Evolutionary conservation across 2,329 filamentous ascomycete species (phyloP), one percentile per base, ranked within the genome.

Genomic region (Xylariaceae sp.): DNA sequence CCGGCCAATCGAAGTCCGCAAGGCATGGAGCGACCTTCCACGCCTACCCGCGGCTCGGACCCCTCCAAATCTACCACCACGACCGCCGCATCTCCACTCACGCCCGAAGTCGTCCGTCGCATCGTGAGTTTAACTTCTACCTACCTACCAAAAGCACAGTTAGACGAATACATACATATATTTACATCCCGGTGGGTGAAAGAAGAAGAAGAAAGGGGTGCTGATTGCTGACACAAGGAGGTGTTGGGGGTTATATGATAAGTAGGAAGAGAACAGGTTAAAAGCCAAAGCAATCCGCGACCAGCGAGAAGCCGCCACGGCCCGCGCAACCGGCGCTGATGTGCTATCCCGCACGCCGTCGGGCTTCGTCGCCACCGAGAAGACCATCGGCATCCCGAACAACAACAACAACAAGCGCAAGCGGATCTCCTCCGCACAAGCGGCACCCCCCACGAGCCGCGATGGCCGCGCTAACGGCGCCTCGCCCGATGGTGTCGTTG

Each of bases 251-350:
- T n/a, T n/a, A n/a, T n/a, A n/a, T n/a, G n/a, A n/a, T n/a, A n/a
- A n/a, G 24, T 42, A 92, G 85, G 90, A 96, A 77, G 81, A 90
- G 61, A 89, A 82, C 53, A 79, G 90, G 14, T 75, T 96, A 19
- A 85, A 81, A 64, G 87, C 92, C 39, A 97, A 96, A 72, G 89
- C 88, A 2, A 70, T 89, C 13, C 83, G 85, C 41, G 78, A 86
- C 50, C 81, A 83, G 55, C 75, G 76, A 42, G 80, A 88, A 54
- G 79, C 82, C 23, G 78, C 82, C 23, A 78, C 82, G 43, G 63
- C 70, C 44, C 69, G 68, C 55, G 62, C 69, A 44, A 54, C 68
- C 34, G 65, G 68, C 47, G 60, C 61, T 31, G 60, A 67, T 8
- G 53, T 66, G 13, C 60, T 66, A 27, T 66, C 65, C 38, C 67